A percentile compares a stretch with the other conserved stretches of the same genome.
Conservation (phyloP, 441 rosid genomes). For the Jatropha multifida region DNA sequence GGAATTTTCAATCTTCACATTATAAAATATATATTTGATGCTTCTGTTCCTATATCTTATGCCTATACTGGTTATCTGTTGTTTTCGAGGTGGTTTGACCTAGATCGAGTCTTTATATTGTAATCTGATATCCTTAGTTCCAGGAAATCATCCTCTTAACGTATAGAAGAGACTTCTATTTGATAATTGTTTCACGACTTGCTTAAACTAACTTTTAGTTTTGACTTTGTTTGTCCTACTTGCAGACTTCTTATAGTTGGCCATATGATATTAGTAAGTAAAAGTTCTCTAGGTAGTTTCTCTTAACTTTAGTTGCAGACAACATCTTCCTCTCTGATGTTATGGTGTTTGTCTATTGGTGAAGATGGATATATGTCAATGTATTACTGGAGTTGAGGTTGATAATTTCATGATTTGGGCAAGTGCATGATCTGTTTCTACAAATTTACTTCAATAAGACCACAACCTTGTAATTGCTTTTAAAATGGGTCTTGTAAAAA, state of each 20-base stretch:
- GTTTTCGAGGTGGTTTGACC: slow-evolving; percentile 27
- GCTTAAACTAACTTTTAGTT: background rate
- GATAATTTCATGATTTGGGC: background rate
- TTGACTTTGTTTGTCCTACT: background rate
- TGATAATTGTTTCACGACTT: background rate
- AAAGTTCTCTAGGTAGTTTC: background rate
- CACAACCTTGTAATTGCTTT: background rate
- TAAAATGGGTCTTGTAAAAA: background rate
- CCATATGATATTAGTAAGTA: background rate
- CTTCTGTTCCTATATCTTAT: slow-evolving; percentile 36
- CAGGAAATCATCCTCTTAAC: background rate
- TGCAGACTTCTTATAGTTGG: background rate
- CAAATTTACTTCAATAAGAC: background rate
- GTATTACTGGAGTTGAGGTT: background rate
- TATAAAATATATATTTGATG: slow-evolving; percentile 36
- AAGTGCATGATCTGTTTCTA: background rate
- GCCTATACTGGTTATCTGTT: slow-evolving; percentile 17
- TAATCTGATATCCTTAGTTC: slow-evolving; percentile 17
- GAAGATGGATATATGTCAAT: background rate
- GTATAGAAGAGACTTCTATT: background rate
- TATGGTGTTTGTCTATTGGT: background rate
- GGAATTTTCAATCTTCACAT: slow-evolving; percentile 29
- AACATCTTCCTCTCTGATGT: background rate
- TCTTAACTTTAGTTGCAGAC: background rate
- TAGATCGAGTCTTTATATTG: slow-evolving; percentile 28